Base-by-base conservation (phyloP, 176 grass and related monocot genomes). In the Oryza meridionalis region DNA sequence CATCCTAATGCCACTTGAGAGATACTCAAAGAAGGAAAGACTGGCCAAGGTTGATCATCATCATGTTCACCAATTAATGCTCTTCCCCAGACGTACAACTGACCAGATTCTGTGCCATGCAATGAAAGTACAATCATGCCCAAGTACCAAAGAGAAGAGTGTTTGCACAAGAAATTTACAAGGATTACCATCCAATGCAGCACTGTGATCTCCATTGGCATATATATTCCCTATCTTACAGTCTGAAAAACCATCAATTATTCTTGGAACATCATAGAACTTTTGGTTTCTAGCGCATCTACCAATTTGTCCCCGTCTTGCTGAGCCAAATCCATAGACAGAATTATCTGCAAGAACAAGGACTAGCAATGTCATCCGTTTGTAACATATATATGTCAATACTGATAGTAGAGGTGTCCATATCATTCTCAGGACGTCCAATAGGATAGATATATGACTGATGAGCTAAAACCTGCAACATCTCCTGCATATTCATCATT, bases 201-300 rank as follows among this genome's bases (percentile, higher is more conserved):
- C 91, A 89, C 96, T 95, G n/a, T 90, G 91, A 73, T 98, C 96
- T 81, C 96, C 96, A 83, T 90, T 98, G 81, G 93, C 93, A 82
- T 90, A 94, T 45, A 98, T 55, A 80, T 88, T 77, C 32, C 79
- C 44, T 76, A 95, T 43, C 87, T 81, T 84, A 64, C 85, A 84
- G 61, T 93, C 65, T 72, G 87, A 47, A 87, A 95, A 90, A 83
- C 83, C 91, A 82, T 90, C 69, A 89, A 91, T 86, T 81, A 90
- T 68, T 86, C 69, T 90, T 83, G 96, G 96, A 84, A 86, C 38
- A 63, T 86, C 91, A 83, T 49, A 83, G 49, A 84, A 83, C 82
- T 84, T 93, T 67, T 92, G 83, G 24, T 63, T 77, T 77, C 76
- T 72, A 64, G 83, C 42, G 68, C 27, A 69, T 73, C 67, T 88